These are phyloP conservation scores for Solidago caesia DNA, from an alignment of 129 eudicot species.

Conservation along the genomic window DNA sequence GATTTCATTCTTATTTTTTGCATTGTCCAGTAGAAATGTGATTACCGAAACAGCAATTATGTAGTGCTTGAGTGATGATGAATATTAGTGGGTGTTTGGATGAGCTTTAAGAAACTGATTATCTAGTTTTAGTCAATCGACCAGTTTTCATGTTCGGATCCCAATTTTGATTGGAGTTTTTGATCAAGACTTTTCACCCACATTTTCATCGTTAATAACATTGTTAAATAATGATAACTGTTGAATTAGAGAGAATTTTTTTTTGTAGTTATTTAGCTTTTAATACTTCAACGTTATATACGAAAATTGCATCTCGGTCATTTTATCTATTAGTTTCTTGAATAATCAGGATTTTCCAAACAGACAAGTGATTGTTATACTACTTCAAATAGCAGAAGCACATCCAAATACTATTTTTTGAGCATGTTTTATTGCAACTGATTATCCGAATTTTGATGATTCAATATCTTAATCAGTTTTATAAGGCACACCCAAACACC, in stretches of 20 bases:
- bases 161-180: too few species aligned
- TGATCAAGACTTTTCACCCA: background rate
- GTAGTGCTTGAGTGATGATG: too few species aligned
- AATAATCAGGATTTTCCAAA: background rate
- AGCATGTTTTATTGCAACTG: background rate
- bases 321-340: background rate
- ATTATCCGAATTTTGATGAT: background rate
- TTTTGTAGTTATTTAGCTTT: background rate
- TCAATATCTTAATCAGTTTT: background rate
- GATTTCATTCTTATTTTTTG: background rate
- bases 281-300: background rate
- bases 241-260: background rate
- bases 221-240: too few species aligned
- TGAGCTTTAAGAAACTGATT: background rate
- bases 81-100: background rate
- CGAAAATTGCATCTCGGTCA: background rate
- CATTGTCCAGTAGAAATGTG: constrained; percentile 11
- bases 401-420: background rate
- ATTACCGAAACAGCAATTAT: background rate
- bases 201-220: background rate
- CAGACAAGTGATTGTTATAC: background rate
- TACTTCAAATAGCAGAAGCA: background rate
- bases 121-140: background rate
- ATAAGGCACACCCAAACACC: background rate
- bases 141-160: background rate